Evolutionary conservation across 805 yeast species (phyloP), one percentile per base, ranked within the genome.

Genomic region (Candida methanosorbosa): DNA sequence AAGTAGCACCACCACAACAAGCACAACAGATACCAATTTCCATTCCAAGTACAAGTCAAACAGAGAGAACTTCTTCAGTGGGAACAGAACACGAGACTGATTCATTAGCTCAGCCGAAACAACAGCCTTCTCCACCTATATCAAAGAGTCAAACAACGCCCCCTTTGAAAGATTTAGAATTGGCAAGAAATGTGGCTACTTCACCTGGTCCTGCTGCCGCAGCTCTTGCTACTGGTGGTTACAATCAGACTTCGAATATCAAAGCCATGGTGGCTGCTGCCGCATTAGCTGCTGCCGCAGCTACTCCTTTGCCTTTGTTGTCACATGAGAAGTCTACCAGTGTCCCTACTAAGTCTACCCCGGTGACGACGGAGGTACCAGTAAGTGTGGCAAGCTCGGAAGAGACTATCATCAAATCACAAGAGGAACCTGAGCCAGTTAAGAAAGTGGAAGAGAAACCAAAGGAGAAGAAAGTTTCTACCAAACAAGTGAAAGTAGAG

Each of bases 271-370:
- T 81, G 8, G 92, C 90, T 0, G 92, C 92, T 2, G 90, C 88
- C 8, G 90, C 90, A 0, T 61, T 82, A 33, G 86, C 87, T 4
- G 85, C 83, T 0, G 92, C 90, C 0, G 88, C 88, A 2, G 83
- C 78, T 12, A 69, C 75, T 12, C 92, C 92, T 1, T 51, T 82
- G 24, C 87, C 87, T 4, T 49, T 69, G 14, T 35, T 49, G 29
- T 29, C 43, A n/a, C 17, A 17, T 19, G 38, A 32, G 6, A 21
- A 21, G 11, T 21, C 23, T 11, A 21, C 11, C 8, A 21, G 11
- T 9, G 8, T 11, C 8, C 23, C 23, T 21, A 8, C 23, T 21
- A 8, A 21, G 11, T 21, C 23, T 21, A 11, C 23, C 11, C 23
- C 23, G 8, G n/a, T n/a, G n/a, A n/a, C n/a, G n/a, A n/a, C n/a